Evolutionary conservation across 2,329 filamentous ascomycete species (phyloP).

Genomic region (Nemania abortiva): DNA sequence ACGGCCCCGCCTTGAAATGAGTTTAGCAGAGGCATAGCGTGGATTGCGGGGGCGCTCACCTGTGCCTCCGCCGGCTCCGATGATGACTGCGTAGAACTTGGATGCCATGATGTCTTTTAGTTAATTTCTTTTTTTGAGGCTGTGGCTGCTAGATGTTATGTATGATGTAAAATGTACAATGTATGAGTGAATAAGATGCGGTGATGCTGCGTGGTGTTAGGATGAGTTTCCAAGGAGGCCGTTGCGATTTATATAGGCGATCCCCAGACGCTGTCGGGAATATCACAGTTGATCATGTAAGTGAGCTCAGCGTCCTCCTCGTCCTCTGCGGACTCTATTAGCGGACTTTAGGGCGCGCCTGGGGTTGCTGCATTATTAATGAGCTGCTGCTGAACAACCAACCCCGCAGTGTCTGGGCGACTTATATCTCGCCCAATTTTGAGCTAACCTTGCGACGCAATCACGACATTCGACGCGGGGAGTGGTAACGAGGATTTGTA

Average conservation of each 20-base stretch:
- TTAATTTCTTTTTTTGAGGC: background rate
- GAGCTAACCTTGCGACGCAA: conserved; percentile 35
- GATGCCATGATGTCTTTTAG: conserved; percentile 30
- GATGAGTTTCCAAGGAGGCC: background rate
- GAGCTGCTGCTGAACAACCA: conserved; percentile 31
- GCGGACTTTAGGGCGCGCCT: conserved; percentile 5
- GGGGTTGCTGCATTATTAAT: conserved; percentile 33
- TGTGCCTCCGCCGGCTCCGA: conserved; percentile 38
- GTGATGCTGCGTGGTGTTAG: background rate
- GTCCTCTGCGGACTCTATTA: conserved; percentile 15
- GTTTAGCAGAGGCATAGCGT: conserved; percentile 3
- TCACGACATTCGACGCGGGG: conserved; percentile 34
- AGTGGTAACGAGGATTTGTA: conserved; percentile 21
- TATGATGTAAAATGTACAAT: background rate
- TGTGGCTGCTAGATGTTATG: background rate
- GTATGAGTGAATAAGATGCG: background rate
- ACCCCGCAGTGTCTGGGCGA: conserved; percentile 33
- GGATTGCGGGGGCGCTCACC: conserved; percentile 25
- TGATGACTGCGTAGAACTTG: conserved; percentile 39
- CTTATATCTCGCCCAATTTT: conserved; percentile 25
- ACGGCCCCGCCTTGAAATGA: conserved; percentile 56
- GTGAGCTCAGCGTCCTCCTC: conserved; percentile 13
- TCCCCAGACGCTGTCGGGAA: conserved; percentile 11
- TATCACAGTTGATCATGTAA: conserved; percentile 20
- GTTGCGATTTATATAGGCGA: conserved; percentile 29